Evolutionary conservation across 1,284 basidiomycete species (phyloP).

Genomic region (Heterobasidion parviporum): DNA sequence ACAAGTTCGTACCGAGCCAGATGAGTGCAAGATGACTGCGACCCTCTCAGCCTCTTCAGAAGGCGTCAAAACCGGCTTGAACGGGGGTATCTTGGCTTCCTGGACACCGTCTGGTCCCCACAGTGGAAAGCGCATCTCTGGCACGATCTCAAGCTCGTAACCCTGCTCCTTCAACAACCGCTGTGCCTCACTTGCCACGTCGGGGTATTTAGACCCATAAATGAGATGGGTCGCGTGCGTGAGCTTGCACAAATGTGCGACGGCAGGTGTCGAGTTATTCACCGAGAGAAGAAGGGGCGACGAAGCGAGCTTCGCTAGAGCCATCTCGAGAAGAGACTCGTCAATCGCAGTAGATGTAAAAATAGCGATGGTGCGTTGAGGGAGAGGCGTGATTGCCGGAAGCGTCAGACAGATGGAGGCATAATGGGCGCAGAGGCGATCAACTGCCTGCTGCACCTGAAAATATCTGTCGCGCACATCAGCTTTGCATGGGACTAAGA

Average conservation of each 20-base stretch:
- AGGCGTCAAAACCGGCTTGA: slow-evolving; percentile 30
- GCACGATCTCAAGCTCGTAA: slow-evolving; percentile 22
- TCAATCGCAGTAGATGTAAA: slow-evolving; percentile 32
- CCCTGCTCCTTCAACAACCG: slow-evolving; percentile 23
- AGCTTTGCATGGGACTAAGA: background rate
- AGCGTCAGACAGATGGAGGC: background rate
- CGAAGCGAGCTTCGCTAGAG: slow-evolving; percentile 36
- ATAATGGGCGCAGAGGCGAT: background rate
- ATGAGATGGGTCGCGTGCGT: slow-evolving; percentile 40
- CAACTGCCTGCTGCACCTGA: background rate
- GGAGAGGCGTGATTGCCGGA: slow-evolving; percentile 12
- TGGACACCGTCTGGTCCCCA: slow-evolving; percentile 31
- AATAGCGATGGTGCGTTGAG: slow-evolving; percentile 28
- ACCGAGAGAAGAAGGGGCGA: slow-evolving; percentile 39
- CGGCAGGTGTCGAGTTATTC: slow-evolving; percentile 49
- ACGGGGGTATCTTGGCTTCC: slow-evolving; percentile 24
- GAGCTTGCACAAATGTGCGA: slow-evolving; percentile 44
- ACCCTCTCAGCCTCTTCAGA: slow-evolving; percentile 35
- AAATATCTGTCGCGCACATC: background rate
- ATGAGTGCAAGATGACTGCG: slow-evolving; percentile 53
- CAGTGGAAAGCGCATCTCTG: slow-evolving; percentile 33
- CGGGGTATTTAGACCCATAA: slow-evolving; percentile 30
- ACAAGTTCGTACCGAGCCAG: slow-evolving; percentile 40
- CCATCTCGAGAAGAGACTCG: slow-evolving; percentile 36
- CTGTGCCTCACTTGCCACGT: slow-evolving; percentile 26